These are phyloP conservation scores for Oryza meyeriana DNA, from an alignment of 176 grass and related monocot genomes.

Conservation along the genomic window DNA sequence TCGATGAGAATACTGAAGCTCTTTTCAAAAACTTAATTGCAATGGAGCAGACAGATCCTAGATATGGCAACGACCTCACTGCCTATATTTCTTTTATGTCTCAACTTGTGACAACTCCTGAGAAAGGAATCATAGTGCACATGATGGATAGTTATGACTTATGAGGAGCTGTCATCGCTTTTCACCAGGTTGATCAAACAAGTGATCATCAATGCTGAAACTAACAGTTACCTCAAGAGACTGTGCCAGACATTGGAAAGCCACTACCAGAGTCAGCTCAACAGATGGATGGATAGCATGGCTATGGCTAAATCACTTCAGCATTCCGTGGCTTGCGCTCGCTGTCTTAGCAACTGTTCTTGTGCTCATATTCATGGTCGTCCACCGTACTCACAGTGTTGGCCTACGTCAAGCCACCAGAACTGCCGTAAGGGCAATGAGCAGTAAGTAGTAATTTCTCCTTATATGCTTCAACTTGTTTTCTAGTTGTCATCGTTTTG, in stretches of 20 bases:
- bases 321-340: background rate
- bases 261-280: background rate
- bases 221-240: background rate
- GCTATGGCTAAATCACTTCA: background rate
- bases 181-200: background rate
- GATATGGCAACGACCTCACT: background rate
- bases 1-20: background rate
- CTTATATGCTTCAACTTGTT: too few relatives aligned
- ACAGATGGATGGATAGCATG: background rate
- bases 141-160: background rate
- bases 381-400: background rate
- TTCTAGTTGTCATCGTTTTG: too few relatives aligned
- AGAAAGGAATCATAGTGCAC: background rate
- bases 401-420: background rate
- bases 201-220: background rate
- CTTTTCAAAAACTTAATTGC: slow-evolving; percentile 10
- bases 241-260: background rate
- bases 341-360: background rate
- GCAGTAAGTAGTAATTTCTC: too few relatives aligned
- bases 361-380: background rate
- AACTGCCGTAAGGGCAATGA: too few relatives aligned
- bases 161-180: background rate
- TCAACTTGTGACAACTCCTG: background rate
- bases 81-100: background rate
- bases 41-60: background rate